Conservation (phyloP, 2,329 filamentous ascomycete species). For the Ophiostoma ips region DNA sequence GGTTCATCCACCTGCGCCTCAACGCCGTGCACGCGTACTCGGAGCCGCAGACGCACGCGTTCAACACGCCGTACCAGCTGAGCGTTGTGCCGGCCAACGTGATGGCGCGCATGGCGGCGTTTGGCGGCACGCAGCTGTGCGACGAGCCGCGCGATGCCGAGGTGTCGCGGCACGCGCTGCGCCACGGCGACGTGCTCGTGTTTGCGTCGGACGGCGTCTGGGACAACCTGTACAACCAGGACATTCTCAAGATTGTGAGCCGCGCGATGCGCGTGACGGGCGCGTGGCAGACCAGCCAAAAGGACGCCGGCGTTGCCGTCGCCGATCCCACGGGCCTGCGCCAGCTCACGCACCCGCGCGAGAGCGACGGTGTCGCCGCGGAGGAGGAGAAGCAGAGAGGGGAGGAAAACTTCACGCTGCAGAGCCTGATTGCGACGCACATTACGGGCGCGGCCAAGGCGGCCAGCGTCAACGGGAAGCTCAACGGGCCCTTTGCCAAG, state of each 20-base stretch:
- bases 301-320: constrained; percentile 45
- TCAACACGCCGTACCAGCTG: constrained; percentile 94
- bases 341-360: constrained; percentile 16
- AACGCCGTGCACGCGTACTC: constrained; percentile 78
- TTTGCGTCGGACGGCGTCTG: constrained; percentile 92
- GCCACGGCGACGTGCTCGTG: constrained; percentile 85
- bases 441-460: constrained; percentile 72
- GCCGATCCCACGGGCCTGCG: constrained; percentile 25
- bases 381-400: background rate
- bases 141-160: constrained; percentile 78
- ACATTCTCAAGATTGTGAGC: constrained; percentile 70
- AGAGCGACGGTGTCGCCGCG: constrained; percentile 1
- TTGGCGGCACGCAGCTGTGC: constrained; percentile 67
- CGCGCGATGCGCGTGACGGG: constrained; percentile 58
- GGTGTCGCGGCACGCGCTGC: constrained; percentile 59
- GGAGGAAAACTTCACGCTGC: constrained; percentile 38
- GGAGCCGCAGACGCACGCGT: constrained; percentile 81
- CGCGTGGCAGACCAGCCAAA: constrained; percentile 52
- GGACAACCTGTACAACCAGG: constrained; percentile 88
- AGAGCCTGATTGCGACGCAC: constrained; percentile 63
- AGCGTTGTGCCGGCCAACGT: constrained; percentile 74
- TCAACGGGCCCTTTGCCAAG: constrained; percentile 87
- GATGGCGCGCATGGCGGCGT: constrained; percentile 64
- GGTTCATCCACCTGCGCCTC: constrained; percentile 73
- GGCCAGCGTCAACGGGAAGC: constrained; percentile 65